phyloP scores from a whole-genome alignment of 345 rosid species.

The thale cress (Arabidopsis thaliana) region DNA sequence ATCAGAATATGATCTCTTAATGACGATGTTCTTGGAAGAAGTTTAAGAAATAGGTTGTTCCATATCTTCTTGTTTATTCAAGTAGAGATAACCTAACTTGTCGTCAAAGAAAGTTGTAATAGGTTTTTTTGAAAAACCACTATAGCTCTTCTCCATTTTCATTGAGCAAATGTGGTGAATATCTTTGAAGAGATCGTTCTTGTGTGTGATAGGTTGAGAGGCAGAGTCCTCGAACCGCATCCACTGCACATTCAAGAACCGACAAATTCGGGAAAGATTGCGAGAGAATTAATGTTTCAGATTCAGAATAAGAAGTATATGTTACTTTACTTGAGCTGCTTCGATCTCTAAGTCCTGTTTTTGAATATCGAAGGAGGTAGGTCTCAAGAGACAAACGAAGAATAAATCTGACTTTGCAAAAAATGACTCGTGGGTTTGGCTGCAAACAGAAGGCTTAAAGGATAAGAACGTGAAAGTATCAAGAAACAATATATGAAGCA shows the following conservation, averaged over 20 bases:
- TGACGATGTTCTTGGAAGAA: neutral
- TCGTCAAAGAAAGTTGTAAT: conserved; percentile 42
- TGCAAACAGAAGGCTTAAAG: conserved; percentile 35
- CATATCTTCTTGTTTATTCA: conserved; percentile 53
- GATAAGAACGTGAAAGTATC: neutral
- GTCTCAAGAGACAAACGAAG: conserved; percentile 73
- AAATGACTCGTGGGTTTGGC: conserved; percentile 66
- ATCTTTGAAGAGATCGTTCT: conserved; percentile 55
- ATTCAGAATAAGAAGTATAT: conserved; percentile 10
- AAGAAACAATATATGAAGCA: conserved; percentile 10
- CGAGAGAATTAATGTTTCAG: neutral
- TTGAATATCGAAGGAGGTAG: conserved; percentile 66
- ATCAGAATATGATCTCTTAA: conserved; percentile 12
- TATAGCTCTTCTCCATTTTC: conserved; percentile 54
- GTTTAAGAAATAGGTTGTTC: conserved; percentile 34
- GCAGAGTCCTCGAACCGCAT: conserved; percentile 77
- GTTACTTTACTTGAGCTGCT: conserved; percentile 72
- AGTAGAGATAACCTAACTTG: conserved; percentile 52
- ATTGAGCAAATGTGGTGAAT: conserved; percentile 54
- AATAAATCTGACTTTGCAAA: conserved; percentile 74
- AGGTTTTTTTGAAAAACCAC: conserved; percentile 56
- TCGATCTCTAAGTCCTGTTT: conserved; percentile 81
- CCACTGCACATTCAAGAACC: conserved; percentile 56
- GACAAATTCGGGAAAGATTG: neutral
- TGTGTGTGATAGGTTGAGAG: conserved; percentile 62